These are phyloP conservation scores for Aspergillus fijiensis DNA, from an alignment of 2,329 filamentous ascomycete genomes.

Conservation along the genomic window DNA sequence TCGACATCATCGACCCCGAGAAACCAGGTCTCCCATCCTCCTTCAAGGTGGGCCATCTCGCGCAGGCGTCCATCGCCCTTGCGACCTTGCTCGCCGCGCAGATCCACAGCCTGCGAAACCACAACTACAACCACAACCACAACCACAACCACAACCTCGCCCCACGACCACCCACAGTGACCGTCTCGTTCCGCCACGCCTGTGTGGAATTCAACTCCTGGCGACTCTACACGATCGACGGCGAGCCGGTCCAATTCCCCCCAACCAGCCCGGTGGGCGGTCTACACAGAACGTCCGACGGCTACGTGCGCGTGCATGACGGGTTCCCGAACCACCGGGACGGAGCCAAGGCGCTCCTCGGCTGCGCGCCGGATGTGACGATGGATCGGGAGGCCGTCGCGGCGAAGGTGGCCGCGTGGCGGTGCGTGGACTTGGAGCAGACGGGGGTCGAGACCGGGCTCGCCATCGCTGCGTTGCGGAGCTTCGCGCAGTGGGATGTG, in stretches of 20 bases:
- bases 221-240: conserved; percentile 48
- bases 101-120: conserved; percentile 41
- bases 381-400: conserved; percentile 44
- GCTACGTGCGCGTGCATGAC: conserved; percentile 57
- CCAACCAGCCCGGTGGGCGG: conserved; percentile 51
- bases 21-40: conserved; percentile 46
- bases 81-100: conserved; percentile 53
- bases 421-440: conserved; percentile 50
- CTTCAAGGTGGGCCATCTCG: conserved; percentile 55
- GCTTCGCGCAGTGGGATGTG: conserved; percentile 53
- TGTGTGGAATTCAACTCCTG: conserved; percentile 56
- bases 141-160: not conserved
- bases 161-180: conserved; percentile 37
- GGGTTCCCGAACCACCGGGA: conserved; percentile 52
- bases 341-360: conserved; percentile 48
- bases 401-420: conserved; percentile 42
- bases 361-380: conserved; percentile 31
- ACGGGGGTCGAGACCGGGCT: conserved; percentile 42
- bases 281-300: conserved; percentile 52
- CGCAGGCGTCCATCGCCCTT: conserved; percentile 53
- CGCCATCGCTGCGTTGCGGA: conserved; percentile 53
- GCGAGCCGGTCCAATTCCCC: conserved; percentile 30
- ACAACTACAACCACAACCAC: conserved; percentile 12
- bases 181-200: conserved; percentile 49
- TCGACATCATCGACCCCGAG: conserved; percentile 11